Evolutionary conservation across 495 filamentous ascomycete genomes (phyloP).

Genomic region (Penicillium macrosclerotiorum): DNA sequence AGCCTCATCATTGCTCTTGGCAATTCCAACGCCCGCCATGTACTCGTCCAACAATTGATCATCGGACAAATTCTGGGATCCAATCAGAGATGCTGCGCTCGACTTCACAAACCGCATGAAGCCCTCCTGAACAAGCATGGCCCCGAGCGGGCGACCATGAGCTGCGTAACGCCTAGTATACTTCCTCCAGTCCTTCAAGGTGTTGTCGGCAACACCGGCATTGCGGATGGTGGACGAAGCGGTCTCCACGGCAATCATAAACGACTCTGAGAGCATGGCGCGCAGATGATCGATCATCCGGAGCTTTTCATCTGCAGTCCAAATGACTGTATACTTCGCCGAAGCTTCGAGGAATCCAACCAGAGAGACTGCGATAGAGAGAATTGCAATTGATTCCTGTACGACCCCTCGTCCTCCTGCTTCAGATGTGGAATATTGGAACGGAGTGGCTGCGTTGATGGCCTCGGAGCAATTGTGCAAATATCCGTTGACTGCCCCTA

Average conservation of each 20-base stretch:
- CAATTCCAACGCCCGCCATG: constrained; percentile 51
- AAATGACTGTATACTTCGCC: constrained; percentile 73
- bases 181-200: constrained; percentile 73
- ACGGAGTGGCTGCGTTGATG: constrained; percentile 38
- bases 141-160: constrained; percentile 75
- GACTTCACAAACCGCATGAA: constrained; percentile 83
- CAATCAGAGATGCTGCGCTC: constrained; percentile 67
- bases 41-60: constrained; percentile 75
- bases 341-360: constrained; percentile 84
- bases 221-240: constrained; percentile 83
- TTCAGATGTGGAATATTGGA: constrained; percentile 40
- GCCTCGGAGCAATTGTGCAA: constrained; percentile 61
- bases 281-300: constrained; percentile 66
- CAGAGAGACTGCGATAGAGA: constrained; percentile 75
- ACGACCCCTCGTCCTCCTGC: constrained; percentile 48
- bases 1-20: constrained; percentile 45
- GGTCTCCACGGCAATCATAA: constrained; percentile 79
- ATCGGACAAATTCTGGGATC: constrained; percentile 55
- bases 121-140: constrained; percentile 85
- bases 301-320: constrained; percentile 68
- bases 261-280: constrained; percentile 73
- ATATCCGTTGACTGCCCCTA: constrained; percentile 62
- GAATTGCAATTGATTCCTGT: constrained; percentile 63
- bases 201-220: constrained; percentile 42
- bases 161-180: constrained; percentile 79